Evolutionary conservation across 108 stramenopile genomes (phyloP), one percentile per base, ranked within the genome.

Genomic region (Discostella pseudostelligera): DNA sequence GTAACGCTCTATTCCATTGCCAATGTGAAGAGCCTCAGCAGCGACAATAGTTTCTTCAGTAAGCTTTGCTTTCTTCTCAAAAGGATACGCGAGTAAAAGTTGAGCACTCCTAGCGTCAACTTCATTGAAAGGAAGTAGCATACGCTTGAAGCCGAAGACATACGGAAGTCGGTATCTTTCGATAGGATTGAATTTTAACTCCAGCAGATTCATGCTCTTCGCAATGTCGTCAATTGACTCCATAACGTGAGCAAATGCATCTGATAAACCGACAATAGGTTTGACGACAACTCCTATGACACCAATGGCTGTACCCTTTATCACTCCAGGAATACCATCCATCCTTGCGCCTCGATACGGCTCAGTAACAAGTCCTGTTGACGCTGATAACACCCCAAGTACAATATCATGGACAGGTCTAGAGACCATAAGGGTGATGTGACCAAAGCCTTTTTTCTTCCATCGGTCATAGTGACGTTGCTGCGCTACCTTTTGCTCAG

Each of bases 181-280:
- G 4, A 76, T 75, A 8, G 86, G 70, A 46, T 87, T 83, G 44
- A 75, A 76, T 40, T 86, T 81, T 19, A 72, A 74, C 45, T 94
- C 93, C 7, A 91, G 65, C 28, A 94, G 58, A 74, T 94, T 94
- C 12, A 88, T 85, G 40, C 83, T 81, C 55, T 82, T 86, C 1
- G 93, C 93, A 32, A 91, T 72, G 59, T 94, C 90, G 44, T 89
- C 83, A 46, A 91, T 59, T 10, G 84, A 83, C 25, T 81, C 87
- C 45, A 84, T 76, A 13, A 85, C 70, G 67, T 94, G 93, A 36
- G 88, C 59, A 65, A 91, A 81, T 0, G 88, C 88, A 71, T 94
- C 93, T 20, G 84, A 76, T 4, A 94, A 62, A 11, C 93, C 93
- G 55, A 91, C 90, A 17, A 87, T 25, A 36, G 93, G 93, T 67